phyloP scores from a whole-genome alignment of 1,284 basidiomycete genomes.

The Xerocomus tenax region DNA sequence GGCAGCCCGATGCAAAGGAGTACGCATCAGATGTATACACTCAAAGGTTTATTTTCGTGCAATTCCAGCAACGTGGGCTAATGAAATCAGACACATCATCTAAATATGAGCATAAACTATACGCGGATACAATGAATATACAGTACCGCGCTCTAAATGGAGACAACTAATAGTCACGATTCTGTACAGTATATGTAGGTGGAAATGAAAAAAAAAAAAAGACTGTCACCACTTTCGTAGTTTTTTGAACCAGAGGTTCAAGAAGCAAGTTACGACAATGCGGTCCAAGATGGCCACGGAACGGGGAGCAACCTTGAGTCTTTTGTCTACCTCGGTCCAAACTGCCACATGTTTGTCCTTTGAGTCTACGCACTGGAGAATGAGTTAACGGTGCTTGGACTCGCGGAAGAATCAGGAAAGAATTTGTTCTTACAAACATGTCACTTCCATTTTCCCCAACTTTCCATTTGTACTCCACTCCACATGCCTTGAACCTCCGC shows the following conservation, averaged over 20 bases:
- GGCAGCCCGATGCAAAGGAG: too few relatives aligned
- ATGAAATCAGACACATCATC: not conserved
- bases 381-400: not conserved
- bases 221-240: conserved; percentile 37
- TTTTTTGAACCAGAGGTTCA: conserved; percentile 47
- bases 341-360: conserved; percentile 42
- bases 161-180: not conserved
- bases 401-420: not conserved
- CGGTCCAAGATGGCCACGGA: conserved; percentile 42
- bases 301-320: conserved; percentile 36
- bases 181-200: not conserved
- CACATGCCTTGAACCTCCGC: conserved; percentile 45
- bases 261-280: conserved; percentile 47
- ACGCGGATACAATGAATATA: conserved; percentile 9
- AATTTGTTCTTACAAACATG: conserved; percentile 37
- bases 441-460: conserved; percentile 38
- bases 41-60: too few relatives aligned
- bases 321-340: conserved; percentile 38
- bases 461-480: conserved; percentile 54
- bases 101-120: conserved; percentile 21
- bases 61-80: too few relatives aligned
- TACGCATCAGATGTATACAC: too few relatives aligned
- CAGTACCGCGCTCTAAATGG: conserved; percentile 3
- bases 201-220: not conserved
- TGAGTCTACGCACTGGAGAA: conserved; percentile 44